phyloP scores from a whole-genome alignment of 78 protist species.

The Dictyostelium firmibasis region DNA sequence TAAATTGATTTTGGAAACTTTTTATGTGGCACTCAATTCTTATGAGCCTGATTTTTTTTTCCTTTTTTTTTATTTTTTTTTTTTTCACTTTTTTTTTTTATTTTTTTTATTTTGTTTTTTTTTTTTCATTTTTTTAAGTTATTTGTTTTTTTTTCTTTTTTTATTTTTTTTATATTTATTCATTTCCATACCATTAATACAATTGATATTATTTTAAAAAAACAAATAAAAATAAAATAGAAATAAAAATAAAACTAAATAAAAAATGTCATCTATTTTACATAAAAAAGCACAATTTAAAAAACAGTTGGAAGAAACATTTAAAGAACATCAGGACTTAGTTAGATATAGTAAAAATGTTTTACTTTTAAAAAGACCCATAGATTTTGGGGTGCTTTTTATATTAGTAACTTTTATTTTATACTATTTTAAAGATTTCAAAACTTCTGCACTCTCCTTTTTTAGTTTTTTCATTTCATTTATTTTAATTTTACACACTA shows the following conservation, averaged over 20 bases:
- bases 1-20: too few species aligned
- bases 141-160: too few species aligned
- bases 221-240: neutral
- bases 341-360: conserved; percentile 42
- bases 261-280: conserved; percentile 26
- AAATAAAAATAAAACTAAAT: neutral
- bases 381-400: conserved; percentile 42
- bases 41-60: too few species aligned
- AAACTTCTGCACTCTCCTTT: conserved; percentile 7
- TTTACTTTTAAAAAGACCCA: conserved; percentile 44
- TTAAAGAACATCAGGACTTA: conserved; percentile 32
- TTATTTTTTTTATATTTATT: too few species aligned
- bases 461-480: conserved; percentile 2
- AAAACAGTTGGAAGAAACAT: conserved; percentile 57
- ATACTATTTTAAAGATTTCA: neutral
- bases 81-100: too few species aligned
- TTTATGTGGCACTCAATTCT: too few species aligned
- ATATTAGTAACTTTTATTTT: neutral
- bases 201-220: too few species aligned
- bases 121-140: too few species aligned
- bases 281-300: conserved; percentile 27
- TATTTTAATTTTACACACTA: neutral
- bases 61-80: too few species aligned
- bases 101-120: too few species aligned
- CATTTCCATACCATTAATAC: too few species aligned